Evolutionary conservation across 805 yeast genomes (phyloP).

Genomic region (Yarrowia alimentaria): DNA sequence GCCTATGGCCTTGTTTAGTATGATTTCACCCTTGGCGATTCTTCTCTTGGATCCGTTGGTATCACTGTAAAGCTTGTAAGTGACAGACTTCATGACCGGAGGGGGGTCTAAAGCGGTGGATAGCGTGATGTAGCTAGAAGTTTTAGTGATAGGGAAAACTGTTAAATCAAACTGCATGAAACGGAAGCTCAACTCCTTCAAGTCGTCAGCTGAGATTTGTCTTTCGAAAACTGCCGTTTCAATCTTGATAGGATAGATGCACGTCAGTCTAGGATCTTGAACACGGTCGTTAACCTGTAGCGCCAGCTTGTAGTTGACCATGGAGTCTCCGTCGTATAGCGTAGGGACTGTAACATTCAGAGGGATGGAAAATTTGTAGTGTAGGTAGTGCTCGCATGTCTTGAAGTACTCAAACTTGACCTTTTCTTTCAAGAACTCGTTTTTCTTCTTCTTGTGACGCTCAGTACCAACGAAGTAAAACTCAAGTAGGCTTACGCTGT

Average conservation of each 20-base stretch:
- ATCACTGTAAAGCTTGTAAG: constrained; percentile 1
- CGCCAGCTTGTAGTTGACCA: constrained; percentile 3
- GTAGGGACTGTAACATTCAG: constrained; percentile 5
- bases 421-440: constrained; percentile 1
- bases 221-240: not conserved
- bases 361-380: not conserved
- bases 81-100: constrained; percentile 1
- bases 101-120: not conserved
- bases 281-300: not conserved
- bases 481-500: constrained; percentile 13
- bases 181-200: not conserved
- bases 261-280: constrained; percentile 10
- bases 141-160: constrained; percentile 4
- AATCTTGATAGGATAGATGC: constrained; percentile 7
- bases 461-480: constrained; percentile 14
- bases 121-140: not conserved
- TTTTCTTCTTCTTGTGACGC: constrained; percentile 6
- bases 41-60: constrained; percentile 10
- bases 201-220: not conserved
- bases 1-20: not conserved
- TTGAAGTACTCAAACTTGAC: not conserved
- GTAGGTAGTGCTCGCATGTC: not conserved
- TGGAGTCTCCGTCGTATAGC: constrained; percentile 5
- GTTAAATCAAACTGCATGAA: not conserved
- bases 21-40: constrained; percentile 6